Percentiles rank a stretch among this genome's conserved stretches.
phyloP scores from a whole-genome alignment of 352 stramenopile genomes.

The Globisporangium barbulae region DNA sequence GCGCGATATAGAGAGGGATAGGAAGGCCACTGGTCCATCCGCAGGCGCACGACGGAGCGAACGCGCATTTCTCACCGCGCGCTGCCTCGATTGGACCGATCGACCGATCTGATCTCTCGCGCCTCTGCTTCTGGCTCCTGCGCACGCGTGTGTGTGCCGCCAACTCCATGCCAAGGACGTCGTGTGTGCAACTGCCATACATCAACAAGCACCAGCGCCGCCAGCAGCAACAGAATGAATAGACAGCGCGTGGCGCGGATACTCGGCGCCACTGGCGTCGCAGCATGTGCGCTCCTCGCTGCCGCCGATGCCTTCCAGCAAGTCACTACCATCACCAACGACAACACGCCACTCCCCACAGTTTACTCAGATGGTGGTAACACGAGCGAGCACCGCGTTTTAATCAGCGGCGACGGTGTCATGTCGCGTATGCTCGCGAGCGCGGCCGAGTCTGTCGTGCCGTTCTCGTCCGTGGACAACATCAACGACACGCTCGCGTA shows the following conservation, averaged over 20 bases:
- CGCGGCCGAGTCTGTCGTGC: conserved; percentile 28
- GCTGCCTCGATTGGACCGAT: no score
- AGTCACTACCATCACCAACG: not conserved
- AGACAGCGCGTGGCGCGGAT: not conserved
- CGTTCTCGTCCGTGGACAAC: conserved; percentile 39
- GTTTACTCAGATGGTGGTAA: no score
- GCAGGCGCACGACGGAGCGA: no score
- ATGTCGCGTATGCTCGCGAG: conserved; percentile 16
- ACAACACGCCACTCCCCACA: not conserved
- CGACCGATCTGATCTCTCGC: no score
- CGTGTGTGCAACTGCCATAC: not conserved
- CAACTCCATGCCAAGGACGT: no score
- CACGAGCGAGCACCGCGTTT: not conserved
- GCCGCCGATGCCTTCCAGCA: not conserved
- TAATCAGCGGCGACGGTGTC: not conserved
- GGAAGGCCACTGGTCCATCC: no score
- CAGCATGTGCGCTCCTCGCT: not conserved
- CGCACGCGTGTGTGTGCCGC: not conserved
- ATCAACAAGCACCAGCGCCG: not conserved
- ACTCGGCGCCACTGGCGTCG: not conserved
- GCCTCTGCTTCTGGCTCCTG: no score
- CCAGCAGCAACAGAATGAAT: not conserved
- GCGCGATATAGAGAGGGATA: no score
- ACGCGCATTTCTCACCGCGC: no score
- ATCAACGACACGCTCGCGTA: conserved; percentile 46